These are phyloP conservation scores for Oldenlandia corymbosa DNA, from an alignment of 257 asterid genomes.

Conservation along the genomic window DNA sequence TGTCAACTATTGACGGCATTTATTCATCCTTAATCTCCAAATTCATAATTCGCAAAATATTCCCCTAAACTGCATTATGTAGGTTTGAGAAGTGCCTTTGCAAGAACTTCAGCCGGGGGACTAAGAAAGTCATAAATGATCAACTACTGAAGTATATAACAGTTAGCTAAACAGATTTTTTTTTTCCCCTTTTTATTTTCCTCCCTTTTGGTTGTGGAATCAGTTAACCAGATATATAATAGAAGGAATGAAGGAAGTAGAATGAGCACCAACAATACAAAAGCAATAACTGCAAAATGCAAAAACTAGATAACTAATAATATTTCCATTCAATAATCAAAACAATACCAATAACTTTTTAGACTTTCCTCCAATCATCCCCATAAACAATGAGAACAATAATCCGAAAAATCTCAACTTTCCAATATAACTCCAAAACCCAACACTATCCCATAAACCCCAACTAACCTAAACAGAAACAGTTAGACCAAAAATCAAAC, in stretches of 20 bases:
- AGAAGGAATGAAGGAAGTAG: not conserved
- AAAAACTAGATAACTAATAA: not conserved
- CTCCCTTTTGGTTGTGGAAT: too few relatives aligned
- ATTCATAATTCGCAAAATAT: not conserved
- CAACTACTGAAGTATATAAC: too few relatives aligned
- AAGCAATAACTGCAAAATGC: not conserved
- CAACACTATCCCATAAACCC: slow-evolving; percentile 6
- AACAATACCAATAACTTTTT: not conserved
- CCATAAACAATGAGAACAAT: not conserved
- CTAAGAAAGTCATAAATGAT: too few relatives aligned
- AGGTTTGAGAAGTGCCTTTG: not conserved
- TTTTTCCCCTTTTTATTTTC: too few relatives aligned
- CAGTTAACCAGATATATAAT: not conserved
- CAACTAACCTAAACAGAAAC: not conserved
- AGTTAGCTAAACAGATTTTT: too few relatives aligned
- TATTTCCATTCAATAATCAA: slow-evolving; percentile 5
- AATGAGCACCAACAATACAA: not conserved
- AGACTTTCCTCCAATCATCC: not conserved
- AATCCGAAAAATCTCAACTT: not conserved
- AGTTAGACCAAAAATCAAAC: slow-evolving; percentile 13
- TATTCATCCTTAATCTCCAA: not conserved
- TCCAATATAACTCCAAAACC: not conserved
- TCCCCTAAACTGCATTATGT: not conserved
- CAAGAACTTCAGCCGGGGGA: not conserved
- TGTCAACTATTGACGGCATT: not conserved